phyloP scores from a whole-genome alignment of 106 monocot genomes.

The Dendrobium catenatum region DNA sequence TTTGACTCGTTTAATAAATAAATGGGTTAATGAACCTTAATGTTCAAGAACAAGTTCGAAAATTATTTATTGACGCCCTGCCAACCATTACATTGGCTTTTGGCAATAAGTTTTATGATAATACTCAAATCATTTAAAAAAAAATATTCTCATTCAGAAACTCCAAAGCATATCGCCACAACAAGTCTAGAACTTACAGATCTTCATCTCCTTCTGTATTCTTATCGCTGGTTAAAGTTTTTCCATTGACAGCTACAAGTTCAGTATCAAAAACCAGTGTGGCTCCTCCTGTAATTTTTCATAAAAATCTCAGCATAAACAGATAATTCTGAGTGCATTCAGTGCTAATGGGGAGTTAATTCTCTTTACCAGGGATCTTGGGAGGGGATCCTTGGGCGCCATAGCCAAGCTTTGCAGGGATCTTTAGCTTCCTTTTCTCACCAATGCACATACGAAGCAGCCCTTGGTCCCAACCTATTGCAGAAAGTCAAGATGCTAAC shows the following conservation, averaged over 20 bases:
- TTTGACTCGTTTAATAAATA: too few species aligned
- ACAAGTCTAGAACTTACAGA: constrained; percentile 6
- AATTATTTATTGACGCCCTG: too few species aligned
- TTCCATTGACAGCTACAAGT: constrained; percentile 87
- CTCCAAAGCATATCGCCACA: too few species aligned
- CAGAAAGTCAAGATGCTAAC: background rate
- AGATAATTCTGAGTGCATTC: background rate
- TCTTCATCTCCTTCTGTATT: constrained; percentile 10
- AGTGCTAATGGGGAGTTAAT: background rate
- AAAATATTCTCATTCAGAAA: too few species aligned
- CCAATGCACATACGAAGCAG: constrained; percentile 93
- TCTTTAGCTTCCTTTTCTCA: constrained; percentile 97
- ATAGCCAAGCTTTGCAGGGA: constrained; percentile 93
- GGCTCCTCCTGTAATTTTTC: constrained; percentile 69
- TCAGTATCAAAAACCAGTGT: constrained; percentile 94
- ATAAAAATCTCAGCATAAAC: background rate
- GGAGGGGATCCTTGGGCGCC: constrained; percentile 76
- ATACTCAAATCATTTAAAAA: too few species aligned
- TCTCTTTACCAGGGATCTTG: constrained; percentile 51
- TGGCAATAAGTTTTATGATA: too few species aligned
- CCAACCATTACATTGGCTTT: too few species aligned
- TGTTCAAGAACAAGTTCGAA: too few species aligned
- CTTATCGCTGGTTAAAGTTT: constrained; percentile 23
- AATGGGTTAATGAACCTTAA: too few species aligned
- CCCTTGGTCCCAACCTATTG: constrained; percentile 93